Evolutionary conservation across 208 protist species (phyloP).

Genomic region (Wallacemonas rigidus): DNA sequence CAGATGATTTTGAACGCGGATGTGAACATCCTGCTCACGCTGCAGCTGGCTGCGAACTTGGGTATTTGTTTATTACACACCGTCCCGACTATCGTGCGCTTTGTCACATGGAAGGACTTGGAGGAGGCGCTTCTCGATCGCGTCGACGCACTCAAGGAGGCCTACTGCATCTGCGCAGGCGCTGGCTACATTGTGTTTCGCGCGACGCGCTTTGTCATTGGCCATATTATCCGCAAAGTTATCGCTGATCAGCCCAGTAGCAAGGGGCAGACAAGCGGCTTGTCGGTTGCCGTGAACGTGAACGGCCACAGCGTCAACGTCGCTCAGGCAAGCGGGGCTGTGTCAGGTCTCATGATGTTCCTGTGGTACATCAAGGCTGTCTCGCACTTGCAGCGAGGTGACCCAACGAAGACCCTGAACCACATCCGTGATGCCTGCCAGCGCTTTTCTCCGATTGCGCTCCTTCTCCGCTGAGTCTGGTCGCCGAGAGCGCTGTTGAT

Average conservation of each 20-base stretch:
- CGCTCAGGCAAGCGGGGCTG: constrained; percentile 31
- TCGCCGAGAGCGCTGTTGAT: too few relatives aligned
- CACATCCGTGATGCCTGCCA: constrained; percentile 40
- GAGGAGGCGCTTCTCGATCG: constrained; percentile 35
- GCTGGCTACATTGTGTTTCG: constrained; percentile 66
- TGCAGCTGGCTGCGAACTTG: constrained; percentile 71
- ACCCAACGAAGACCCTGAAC: constrained; percentile 43
- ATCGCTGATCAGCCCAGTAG: constrained; percentile 27
- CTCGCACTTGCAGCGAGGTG: constrained; percentile 54
- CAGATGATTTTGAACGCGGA: constrained; percentile 57
- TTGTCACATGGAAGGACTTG: constrained; percentile 41
- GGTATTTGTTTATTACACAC: constrained; percentile 70
- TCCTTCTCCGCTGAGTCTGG: constrained; percentile 27
- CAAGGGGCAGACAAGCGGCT: constrained; percentile 12
- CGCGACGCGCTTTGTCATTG: constrained; percentile 37
- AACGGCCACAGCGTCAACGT: constrained; percentile 15
- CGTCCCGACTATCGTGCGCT: constrained; percentile 63
- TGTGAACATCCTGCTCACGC: constrained; percentile 72
- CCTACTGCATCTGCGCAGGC: constrained; percentile 69
- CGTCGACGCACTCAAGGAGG: constrained; percentile 62
- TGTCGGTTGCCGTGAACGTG: constrained; percentile 25
- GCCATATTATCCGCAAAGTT: constrained; percentile 34
- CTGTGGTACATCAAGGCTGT: constrained; percentile 65
- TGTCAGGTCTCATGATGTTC: constrained; percentile 45
- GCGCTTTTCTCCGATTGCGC: constrained; percentile 40